phyloP scores from a whole-genome alignment of 371 early-diverging fungal genomes.

The Rhizomucor miehei region DNA sequence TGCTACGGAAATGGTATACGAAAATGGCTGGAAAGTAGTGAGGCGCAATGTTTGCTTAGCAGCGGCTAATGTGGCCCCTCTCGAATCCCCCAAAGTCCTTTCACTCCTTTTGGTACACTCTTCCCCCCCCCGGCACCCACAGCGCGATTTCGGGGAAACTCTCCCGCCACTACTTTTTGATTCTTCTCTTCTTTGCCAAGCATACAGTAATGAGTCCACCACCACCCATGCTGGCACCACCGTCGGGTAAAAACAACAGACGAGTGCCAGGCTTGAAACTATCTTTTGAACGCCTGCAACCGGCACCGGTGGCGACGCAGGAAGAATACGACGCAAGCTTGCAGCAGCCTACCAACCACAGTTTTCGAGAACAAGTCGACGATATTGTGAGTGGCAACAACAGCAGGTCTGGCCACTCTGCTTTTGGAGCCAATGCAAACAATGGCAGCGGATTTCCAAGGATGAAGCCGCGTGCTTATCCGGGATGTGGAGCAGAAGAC shows the following conservation, averaged over 20 bases:
- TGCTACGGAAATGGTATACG: too few species aligned
- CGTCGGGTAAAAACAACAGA: slow-evolving; percentile 1
- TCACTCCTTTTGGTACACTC: too few species aligned
- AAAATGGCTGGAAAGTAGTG: too few species aligned
- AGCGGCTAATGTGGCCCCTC: too few species aligned
- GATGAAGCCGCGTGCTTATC: slow-evolving; percentile 7
- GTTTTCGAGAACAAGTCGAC: slow-evolving; percentile 35
- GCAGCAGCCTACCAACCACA: slow-evolving; percentile 7
- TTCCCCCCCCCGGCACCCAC: too few species aligned
- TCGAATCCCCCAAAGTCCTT: too few species aligned
- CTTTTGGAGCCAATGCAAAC: slow-evolving; percentile 3
- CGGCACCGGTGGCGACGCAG: slow-evolving; percentile 3
- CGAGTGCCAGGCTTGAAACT: slow-evolving; percentile 22
- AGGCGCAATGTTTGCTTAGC: too few species aligned
- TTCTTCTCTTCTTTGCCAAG: too few species aligned
- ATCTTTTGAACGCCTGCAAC: slow-evolving; percentile 19
- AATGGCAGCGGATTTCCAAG: slow-evolving; percentile 2
- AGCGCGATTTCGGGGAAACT: too few species aligned
- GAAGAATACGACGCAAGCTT: background rate
- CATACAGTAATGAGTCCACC: too few species aligned
- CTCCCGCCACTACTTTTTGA: too few species aligned
- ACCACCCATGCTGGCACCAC: too few species aligned
- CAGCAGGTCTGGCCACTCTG: slow-evolving; percentile 8
- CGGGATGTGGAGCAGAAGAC: slow-evolving; percentile 16
- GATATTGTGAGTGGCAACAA: slow-evolving; percentile 33